Conservation (phyloP, 768 basidiomycete genomes). For the Auricularia auricula-judae region DNA sequence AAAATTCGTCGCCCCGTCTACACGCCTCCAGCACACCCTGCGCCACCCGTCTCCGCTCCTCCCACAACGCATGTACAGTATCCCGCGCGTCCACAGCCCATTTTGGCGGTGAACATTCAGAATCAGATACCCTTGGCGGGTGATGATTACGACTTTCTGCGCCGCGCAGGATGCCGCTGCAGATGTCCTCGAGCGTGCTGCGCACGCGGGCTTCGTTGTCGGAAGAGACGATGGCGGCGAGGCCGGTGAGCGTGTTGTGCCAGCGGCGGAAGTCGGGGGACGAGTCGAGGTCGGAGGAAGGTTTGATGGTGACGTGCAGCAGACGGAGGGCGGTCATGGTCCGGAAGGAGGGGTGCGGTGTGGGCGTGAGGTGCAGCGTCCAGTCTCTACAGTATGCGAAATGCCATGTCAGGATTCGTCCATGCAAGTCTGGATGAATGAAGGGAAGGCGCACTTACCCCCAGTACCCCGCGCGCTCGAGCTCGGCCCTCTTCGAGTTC, state of each 20-base stretch:
- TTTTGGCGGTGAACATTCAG: too few relatives aligned
- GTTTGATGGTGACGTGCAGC: constrained; percentile 35
- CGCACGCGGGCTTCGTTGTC: too few relatives aligned
- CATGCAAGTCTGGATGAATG: neutral
- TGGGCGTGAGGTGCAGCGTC: constrained; percentile 54
- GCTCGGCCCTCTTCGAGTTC: constrained; percentile 34
- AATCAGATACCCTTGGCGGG: too few relatives aligned
- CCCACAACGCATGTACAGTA: constrained; percentile 4
- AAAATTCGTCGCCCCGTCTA: neutral
- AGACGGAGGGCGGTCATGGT: constrained; percentile 63
- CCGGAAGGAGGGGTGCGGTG: constrained; percentile 68
- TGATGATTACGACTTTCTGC: too few relatives aligned
- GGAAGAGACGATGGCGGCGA: too few relatives aligned
- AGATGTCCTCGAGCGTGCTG: too few relatives aligned
- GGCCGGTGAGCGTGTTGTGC: neutral
- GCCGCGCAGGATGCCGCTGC: too few relatives aligned
- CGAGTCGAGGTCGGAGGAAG: constrained; percentile 8
- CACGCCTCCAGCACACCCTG: neutral
- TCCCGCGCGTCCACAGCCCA: neutral
- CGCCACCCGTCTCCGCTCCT: neutral
- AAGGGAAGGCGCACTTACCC: constrained; percentile 35
- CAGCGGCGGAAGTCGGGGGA: neutral
- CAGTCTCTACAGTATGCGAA: constrained; percentile 30
- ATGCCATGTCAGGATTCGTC: too few relatives aligned
- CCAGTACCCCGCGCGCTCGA: constrained; percentile 70